Base-by-base conservation (phyloP, 495 filamentous ascomycete genomes). In the Collariella sp. region DNA sequence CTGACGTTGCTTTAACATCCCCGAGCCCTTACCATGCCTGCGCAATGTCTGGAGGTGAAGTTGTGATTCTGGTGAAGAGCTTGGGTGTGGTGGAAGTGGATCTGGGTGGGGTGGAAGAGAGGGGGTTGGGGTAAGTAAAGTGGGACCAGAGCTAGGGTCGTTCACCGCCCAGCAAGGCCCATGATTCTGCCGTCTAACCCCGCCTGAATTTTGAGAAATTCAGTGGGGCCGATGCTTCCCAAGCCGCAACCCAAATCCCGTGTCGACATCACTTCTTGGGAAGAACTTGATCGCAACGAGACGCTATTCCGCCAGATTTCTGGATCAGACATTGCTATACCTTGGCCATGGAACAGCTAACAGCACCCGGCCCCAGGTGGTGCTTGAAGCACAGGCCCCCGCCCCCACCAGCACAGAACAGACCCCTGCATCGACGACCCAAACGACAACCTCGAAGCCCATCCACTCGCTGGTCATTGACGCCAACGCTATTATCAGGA, bases 381-480 rank as follows among this genome's bases (percentile, higher is more conserved):
- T 31, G 26, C 26, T 9, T 31, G 5, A 9, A 9, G 9, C 26
- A 31, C 26, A 31, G 5, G 26, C 26, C 61, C 61, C 61, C 61
- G 56, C 63, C 63, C 61, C 63, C 58, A 52, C 63, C 58, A 52
- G 31, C 38, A 20, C 36, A 31, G 48, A 46, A 15, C 26, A 26
- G 31, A 46, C 42, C 20, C 26, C 56, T 15, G 11, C 36, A 45
- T 23, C 40, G 29, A 24, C 56, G 19, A 20, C 54, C 0, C n/a
- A 55, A 6, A 40, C 55, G 29, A 40, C 45, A 29, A 16, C 53
- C 2, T 34, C 62, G 33, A 93, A 93, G 65, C 76, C 84, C 4
- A 76, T 95, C 45, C 81, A 94, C 73, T 86, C 87, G 12, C 79
- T 99, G 36, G 79, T 97, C 51, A 73, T 99, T 54, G 93, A 99